Conservation (phyloP, 345 rosid species). For the Hirschfeldia incana region DNA sequence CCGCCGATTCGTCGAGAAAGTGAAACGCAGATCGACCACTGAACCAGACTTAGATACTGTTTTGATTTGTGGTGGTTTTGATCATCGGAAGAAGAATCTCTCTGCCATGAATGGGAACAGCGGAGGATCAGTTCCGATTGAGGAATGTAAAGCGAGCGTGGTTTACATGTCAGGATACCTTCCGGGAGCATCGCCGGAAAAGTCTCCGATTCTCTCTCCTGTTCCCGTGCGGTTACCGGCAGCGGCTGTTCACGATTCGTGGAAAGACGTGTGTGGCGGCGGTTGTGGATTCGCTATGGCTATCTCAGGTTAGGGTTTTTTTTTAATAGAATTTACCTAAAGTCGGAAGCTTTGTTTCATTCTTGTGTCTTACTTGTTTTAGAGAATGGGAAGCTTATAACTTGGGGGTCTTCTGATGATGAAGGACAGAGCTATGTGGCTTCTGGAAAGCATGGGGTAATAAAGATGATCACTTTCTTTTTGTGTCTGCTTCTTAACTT, state of each 20-base stretch:
- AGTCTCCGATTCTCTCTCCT: conserved; percentile 63
- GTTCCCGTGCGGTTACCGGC: conserved; percentile 42
- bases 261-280: conserved; percentile 78
- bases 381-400: conserved; percentile 72
- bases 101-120: conserved; percentile 40
- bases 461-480: conserved; percentile 20
- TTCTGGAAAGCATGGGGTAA: conserved; percentile 88
- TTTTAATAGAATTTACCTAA: not conserved
- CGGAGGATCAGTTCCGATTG: conserved; percentile 32
- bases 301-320: conserved; percentile 58
- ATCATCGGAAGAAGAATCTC: not conserved
- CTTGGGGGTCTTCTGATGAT: conserved; percentile 82
- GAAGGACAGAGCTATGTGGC: conserved; percentile 72
- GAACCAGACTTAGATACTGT: not conserved
- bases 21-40: not conserved
- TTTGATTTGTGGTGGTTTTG: not conserved
- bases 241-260: conserved; percentile 39
- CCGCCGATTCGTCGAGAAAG: not conserved
- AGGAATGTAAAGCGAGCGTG: conserved; percentile 37
- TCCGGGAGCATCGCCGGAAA: conserved; percentile 64
- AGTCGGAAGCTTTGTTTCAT: not conserved
- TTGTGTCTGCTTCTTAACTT: not conserved
- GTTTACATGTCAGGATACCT: conserved; percentile 81
- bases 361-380: conserved; percentile 2
- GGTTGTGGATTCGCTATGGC: conserved; percentile 93